Evolutionary conservation across 208 protist genomes (phyloP).

Genomic region (Trypanosoma grayi): DNA sequence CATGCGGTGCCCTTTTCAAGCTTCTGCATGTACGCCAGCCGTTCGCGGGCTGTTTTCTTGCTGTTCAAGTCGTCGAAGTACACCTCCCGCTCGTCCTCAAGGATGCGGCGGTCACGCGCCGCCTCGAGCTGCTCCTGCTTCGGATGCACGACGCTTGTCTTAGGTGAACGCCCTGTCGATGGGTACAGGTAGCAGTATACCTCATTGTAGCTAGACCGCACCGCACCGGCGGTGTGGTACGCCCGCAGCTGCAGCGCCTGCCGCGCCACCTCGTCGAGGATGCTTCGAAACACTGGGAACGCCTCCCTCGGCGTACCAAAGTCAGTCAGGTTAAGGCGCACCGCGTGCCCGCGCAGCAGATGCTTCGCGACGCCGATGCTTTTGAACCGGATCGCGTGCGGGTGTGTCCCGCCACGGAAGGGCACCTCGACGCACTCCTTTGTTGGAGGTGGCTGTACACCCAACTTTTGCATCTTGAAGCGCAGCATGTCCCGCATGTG

Average conservation of each 20-base stretch:
- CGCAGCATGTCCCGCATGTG: constrained; percentile 79
- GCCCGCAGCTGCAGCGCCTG: constrained; percentile 71
- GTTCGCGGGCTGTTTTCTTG: constrained; percentile 49
- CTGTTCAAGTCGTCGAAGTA: constrained; percentile 82
- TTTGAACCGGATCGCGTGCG: constrained; percentile 88
- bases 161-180: constrained; percentile 75
- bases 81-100: constrained; percentile 73
- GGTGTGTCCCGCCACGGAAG: constrained; percentile 82
- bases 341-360: constrained; percentile 64
- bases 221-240: constrained; percentile 68
- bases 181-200: constrained; percentile 87
- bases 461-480: constrained; percentile 84
- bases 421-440: constrained; percentile 73
- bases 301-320: constrained; percentile 83
- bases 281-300: constrained; percentile 75
- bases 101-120: constrained; percentile 59
- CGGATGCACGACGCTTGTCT: constrained; percentile 76
- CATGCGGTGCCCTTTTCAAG: constrained; percentile 79
- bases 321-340: constrained; percentile 82
- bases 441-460: constrained; percentile 73
- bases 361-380: constrained; percentile 76
- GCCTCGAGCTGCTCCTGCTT: constrained; percentile 46
- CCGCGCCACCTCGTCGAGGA: constrained; percentile 71
- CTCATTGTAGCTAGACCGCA: constrained; percentile 76
- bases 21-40: constrained; percentile 59